These are phyloP conservation scores for Prunus persica DNA, from an alignment of 306 rosid species.

Conservation along the genomic window Prunus_persica_NCBIv2 NC_034009.1:42560501-42561000, in stretches of 20 bases:
- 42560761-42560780: not conserved
- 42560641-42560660: not conserved
- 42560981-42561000: not conserved
- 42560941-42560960: not conserved
- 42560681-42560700: not conserved
- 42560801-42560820: not conserved
- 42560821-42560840: not conserved
- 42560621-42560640: not conserved
- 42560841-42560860: not conserved
- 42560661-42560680: not conserved
- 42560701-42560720: not conserved
- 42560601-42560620: not conserved
- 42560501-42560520: too few relatives aligned
- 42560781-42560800: not conserved
- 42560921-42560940: not conserved
- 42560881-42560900: not conserved
- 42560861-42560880: not conserved
- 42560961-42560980: not conserved
- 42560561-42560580: too few relatives aligned
- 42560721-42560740: not conserved
- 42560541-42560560: too few relatives aligned
- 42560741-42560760: not conserved
- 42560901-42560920: not conserved
- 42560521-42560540: too few relatives aligned
- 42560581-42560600: not conserved